These are phyloP conservation scores for Nakazawaea siamensis DNA, from an alignment of 805 yeast genomes.

Conservation along the genomic window DNA sequence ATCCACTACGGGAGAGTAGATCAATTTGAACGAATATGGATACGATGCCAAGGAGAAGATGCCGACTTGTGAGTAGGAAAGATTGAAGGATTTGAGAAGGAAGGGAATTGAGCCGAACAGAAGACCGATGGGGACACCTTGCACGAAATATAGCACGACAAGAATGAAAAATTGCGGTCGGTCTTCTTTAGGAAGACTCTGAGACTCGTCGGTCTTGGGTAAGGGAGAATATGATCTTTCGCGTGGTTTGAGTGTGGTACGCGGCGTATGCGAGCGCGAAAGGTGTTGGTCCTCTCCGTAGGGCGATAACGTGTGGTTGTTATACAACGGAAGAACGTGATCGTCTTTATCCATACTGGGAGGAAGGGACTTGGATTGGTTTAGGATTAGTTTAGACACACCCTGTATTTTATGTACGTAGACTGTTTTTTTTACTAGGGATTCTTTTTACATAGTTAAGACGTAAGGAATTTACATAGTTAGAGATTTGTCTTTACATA, in stretches of 20 bases:
- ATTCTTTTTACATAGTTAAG: too few species aligned
- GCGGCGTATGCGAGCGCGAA: conserved; percentile 7
- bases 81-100: conserved; percentile 60
- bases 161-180: conserved; percentile 68
- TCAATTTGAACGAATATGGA: conserved; percentile 84
- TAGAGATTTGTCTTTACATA: too few species aligned
- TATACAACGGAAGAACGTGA: not conserved
- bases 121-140: conserved; percentile 95
- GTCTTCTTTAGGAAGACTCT: conserved; percentile 34
- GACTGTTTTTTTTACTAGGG: too few species aligned
- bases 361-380: too few species aligned
- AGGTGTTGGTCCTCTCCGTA: conserved; percentile 2
- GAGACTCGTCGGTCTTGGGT: not conserved
- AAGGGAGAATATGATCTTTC: not conserved
- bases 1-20: conserved; percentile 97
- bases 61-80: conserved; percentile 86
- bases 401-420: too few species aligned
- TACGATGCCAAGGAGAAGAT: conserved; percentile 86
- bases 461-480: too few species aligned
- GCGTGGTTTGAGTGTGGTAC: too few species aligned
- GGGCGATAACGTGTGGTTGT: conserved; percentile 3
- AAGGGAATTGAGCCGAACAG: conserved; percentile 95
- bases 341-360: too few species aligned
- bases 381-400: too few species aligned
- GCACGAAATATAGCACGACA: conserved; percentile 70